Evolutionary conservation across 2,329 filamentous ascomycete species (phyloP).

Genomic region (Chrysoporthe cubensis): DNA sequence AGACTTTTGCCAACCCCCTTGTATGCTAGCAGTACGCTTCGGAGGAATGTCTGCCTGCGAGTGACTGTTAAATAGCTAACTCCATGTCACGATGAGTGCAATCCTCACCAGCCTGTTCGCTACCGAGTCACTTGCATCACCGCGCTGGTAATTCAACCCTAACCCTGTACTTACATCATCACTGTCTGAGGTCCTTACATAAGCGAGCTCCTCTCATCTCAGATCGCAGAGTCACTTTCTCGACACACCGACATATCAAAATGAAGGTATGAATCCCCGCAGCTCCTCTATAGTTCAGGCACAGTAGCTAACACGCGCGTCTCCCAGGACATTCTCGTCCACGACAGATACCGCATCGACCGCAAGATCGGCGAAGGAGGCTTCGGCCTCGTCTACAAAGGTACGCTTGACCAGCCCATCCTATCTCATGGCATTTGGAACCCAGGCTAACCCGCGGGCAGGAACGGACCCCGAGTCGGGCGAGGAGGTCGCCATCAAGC

Average conservation of each 20-base stretch:
- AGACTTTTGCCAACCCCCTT: too few relatives aligned
- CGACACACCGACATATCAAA: neutral
- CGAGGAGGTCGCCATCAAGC: neutral
- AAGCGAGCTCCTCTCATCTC: too few relatives aligned
- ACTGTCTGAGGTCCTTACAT: too few relatives aligned
- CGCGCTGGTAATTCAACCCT: too few relatives aligned
- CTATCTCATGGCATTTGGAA: conserved; percentile 46
- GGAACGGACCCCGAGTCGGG: neutral
- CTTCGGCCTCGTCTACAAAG: neutral
- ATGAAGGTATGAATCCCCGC: neutral
- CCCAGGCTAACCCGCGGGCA: neutral
- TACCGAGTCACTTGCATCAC: too few relatives aligned
- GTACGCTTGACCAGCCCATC: conserved; percentile 71
- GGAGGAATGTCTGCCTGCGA: too few relatives aligned
- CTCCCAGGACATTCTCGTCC: neutral
- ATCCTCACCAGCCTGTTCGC: too few relatives aligned
- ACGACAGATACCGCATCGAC: neutral
- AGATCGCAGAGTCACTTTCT: too few relatives aligned
- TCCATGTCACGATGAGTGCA: too few relatives aligned
- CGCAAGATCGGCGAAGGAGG: conserved; percentile 7
- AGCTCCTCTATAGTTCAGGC: neutral
- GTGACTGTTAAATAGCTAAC: too few relatives aligned
- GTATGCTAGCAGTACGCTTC: too few relatives aligned
- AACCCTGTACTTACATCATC: too few relatives aligned
- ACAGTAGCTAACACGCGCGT: neutral